Conservation (phyloP, 2,329 filamentous ascomycete species). For the Paecilomyces sp. region DNA sequence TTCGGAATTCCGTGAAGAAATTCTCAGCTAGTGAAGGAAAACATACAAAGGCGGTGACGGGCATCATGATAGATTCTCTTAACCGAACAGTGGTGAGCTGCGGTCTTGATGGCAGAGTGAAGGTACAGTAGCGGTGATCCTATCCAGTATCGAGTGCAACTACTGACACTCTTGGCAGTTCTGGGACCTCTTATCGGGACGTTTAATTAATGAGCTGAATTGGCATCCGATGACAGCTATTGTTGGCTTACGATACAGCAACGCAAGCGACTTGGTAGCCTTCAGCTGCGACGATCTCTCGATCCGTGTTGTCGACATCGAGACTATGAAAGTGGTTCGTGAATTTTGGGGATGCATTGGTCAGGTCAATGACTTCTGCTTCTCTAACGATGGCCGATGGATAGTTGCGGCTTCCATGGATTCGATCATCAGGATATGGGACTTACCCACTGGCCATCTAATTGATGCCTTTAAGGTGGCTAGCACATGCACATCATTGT, state of each 20-base stretch:
- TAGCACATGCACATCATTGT: conserved; percentile 71
- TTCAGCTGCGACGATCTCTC: conserved; percentile 84
- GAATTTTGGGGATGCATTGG: conserved; percentile 80
- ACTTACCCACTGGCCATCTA: conserved; percentile 88
- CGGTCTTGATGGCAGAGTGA: conserved; percentile 82
- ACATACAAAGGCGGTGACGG: conserved; percentile 77
- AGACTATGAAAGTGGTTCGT: conserved; percentile 83
- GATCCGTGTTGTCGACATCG: conserved; percentile 81
- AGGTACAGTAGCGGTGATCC: conserved; percentile 36
- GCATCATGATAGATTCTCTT: conserved; percentile 79
- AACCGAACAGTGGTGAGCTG: conserved; percentile 83
- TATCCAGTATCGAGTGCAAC: neutral
- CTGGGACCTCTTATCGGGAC: conserved; percentile 88
- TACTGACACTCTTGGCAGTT: conserved; percentile 47
- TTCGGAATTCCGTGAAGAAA: conserved; percentile 48
- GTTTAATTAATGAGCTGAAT: conserved; percentile 70
- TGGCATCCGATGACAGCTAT: conserved; percentile 74
- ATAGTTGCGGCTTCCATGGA: conserved; percentile 82
- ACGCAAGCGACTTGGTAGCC: conserved; percentile 75
- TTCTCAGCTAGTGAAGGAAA: conserved; percentile 54
- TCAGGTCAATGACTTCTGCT: conserved; percentile 71
- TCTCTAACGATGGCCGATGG: conserved; percentile 92
- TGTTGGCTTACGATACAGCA: conserved; percentile 71
- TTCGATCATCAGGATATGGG: conserved; percentile 78
- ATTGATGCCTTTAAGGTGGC: conserved; percentile 84